Conservation (phyloP, 345 rosid species). For the Litchi chinensis region DNA sequence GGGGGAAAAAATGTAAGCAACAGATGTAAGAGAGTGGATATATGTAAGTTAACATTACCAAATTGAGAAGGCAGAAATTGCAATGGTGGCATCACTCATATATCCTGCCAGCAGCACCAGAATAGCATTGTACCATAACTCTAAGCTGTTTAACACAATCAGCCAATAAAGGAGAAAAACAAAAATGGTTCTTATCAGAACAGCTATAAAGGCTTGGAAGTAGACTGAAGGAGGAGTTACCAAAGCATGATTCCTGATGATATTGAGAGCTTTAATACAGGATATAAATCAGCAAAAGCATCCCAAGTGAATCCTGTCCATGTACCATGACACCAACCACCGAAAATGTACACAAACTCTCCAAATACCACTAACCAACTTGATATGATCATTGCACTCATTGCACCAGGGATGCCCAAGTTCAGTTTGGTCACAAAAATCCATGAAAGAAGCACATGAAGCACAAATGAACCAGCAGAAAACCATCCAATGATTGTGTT, state of each 20-base stretch:
- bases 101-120: conserved; percentile 78
- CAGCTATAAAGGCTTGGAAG: too few species aligned
- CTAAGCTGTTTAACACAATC: conserved; percentile 48
- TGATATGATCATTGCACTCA: conserved; percentile 45
- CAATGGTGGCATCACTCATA: conserved; percentile 54
- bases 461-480: conserved; percentile 31
- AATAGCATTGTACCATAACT: conserved; percentile 73
- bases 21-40: background rate
- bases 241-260: conserved; percentile 71
- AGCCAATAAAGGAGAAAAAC: too few species aligned
- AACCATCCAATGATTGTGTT: conserved; percentile 45
- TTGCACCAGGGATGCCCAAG: conserved; percentile 56
- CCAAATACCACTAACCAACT: conserved; percentile 43
- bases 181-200: too few species aligned
- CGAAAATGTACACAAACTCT: conserved; percentile 52
- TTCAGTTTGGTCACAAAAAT: conserved; percentile 39
- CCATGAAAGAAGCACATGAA: conserved; percentile 51
- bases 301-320: conserved; percentile 60
- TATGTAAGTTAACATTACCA: conserved; percentile 48
- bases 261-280: conserved; percentile 52
- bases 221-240: conserved; percentile 20
- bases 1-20: background rate
- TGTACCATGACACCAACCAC: conserved; percentile 64
- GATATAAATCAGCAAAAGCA: conserved; percentile 49
- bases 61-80: conserved; percentile 81